Evolutionary conservation across 352 stramenopile species (phyloP).

Genomic region (Phytophthora boehmeriae): DNA sequence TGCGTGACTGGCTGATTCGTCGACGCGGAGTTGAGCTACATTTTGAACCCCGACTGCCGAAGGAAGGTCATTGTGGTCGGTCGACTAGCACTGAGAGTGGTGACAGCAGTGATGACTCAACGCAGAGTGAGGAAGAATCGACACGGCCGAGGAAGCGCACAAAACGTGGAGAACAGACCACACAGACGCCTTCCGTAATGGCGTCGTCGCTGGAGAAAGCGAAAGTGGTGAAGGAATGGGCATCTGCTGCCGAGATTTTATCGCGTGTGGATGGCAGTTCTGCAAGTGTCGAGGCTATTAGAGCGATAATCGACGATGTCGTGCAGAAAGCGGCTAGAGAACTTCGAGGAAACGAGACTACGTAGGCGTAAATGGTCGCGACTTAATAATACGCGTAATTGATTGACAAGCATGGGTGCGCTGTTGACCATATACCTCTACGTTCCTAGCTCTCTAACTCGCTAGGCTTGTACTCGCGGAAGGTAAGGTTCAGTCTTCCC

Average conservation of each 20-base stretch:
- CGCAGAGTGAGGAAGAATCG: not conserved
- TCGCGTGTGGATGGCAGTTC: conserved; percentile 32
- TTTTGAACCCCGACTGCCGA: not conserved
- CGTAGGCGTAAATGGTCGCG: too few relatives aligned
- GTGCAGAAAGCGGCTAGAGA: conserved; percentile 24
- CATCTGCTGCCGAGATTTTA: conserved; percentile 32
- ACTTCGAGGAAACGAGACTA: conserved; percentile 8
- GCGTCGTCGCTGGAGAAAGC: conserved; percentile 27
- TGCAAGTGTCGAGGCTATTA: conserved; percentile 28
- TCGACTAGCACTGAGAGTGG: too few relatives aligned
- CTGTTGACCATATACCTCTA: too few relatives aligned
- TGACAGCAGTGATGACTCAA: too few relatives aligned
- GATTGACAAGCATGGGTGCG: too few relatives aligned
- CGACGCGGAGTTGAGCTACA: not conserved
- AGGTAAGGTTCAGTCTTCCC: conserved; percentile 74
- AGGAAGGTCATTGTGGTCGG: too few relatives aligned
- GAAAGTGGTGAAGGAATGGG: conserved; percentile 36
- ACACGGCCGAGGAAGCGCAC: not conserved
- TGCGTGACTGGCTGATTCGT: not conserved
- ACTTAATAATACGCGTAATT: too few relatives aligned
- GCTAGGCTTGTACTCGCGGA: conserved; percentile 65
- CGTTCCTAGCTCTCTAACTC: conserved; percentile 19
- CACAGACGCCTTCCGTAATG: not conserved
- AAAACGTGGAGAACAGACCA: not conserved
- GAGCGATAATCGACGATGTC: conserved; percentile 24